Evolutionary conservation across 306 rosid genomes (phyloP), one percentile per base, ranked within the genome.

Genomic region (Lupinus albus): DNA sequence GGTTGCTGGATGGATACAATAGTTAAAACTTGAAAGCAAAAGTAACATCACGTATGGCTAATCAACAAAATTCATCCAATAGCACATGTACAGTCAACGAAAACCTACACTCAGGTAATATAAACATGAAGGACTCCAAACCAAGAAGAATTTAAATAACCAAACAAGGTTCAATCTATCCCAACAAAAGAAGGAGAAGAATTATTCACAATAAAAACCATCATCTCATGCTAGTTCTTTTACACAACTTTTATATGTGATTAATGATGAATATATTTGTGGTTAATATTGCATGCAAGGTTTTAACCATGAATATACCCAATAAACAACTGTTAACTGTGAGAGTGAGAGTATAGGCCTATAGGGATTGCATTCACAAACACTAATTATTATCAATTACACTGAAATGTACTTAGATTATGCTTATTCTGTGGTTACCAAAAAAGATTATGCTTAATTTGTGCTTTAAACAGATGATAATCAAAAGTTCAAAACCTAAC

Each of bases 101-200:
- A 20, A 45, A 45, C 25, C 25, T 20, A 20, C 25, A 5, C n/a
- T 7, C 5, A 1, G 17, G 48, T 4, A 6, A 5, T 33, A 66
- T 32, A 6, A 16, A 7, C 59, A 65, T 2, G 46, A n/a, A 45
- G 30, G 59, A 44, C 46, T 15, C 16, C 15, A 16, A 21, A 32
- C 11, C 17, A 3, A 33, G 6, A n/a, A 8, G 41, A 18, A 4
- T 36, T 11, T 3, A 66, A 66, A 47, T 5, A 33, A 11, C 4
- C 61, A 61, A n/a, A 14, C 42, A 52, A 4, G 17, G 12, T 41
- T 58, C 21, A 8, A 68, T 25, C 28, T 33, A 73, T 16, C 38
- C 25, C 44, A 21, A 2, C 2, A 1, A 47, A 14, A n/a, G n/a
- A 21, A 38, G 1, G 11, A 49, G 30, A 25, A 25, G 30, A 3